Base-by-base conservation (phyloP, 495 filamentous ascomycete species). In the Penicillium psychrofluorescens region DNA sequence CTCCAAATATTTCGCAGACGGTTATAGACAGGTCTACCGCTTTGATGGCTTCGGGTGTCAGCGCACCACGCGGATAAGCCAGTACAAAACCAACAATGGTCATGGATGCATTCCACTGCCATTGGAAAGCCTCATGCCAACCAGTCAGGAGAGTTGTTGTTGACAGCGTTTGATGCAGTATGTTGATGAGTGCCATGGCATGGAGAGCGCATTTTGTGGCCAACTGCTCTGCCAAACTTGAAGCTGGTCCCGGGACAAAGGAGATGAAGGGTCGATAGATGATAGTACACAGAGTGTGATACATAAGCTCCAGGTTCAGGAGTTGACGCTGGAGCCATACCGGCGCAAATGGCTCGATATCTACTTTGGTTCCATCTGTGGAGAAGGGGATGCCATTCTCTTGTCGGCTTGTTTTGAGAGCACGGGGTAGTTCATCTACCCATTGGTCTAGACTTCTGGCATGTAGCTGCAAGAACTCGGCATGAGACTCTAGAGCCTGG, bases 41-140 rank as follows among this genome's bases (percentile, higher is more conserved):
- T 11, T 53, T 59, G 8, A 71, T 51, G 1, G 64, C 71, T 6
- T 44, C 36, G 0, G 58, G 50, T 0, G 22, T 22, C 22, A 22
- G 22, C 22, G 22, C 22, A 22, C 22, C 22, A 22, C 22, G 22
- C 1, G 74, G 71, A 35, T 71, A 66, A 0, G 68, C 67, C 0
- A 77, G 40, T 8, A 67, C 43, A 37, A 72, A 79, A 7, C 68
- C 72, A n/a, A 78, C 48, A 1, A 76, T 53, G 10, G 70, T 62
- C 16, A 77, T 54, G 12, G 66, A 53, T 0, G 72, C 71, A 43
- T 76, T 73, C 73, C 74, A 77, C 49, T 73, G 67, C 49, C 61
- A 74, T 34, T 73, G 70, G 30, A 74, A 76, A 0, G 53, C 60
- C 40, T 72, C 62, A 40, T 66, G 50, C 63, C 68, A 75, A 7